Conservation (phyloP, 164 flowering plant species). For the Nymphaea colorata region DNA sequence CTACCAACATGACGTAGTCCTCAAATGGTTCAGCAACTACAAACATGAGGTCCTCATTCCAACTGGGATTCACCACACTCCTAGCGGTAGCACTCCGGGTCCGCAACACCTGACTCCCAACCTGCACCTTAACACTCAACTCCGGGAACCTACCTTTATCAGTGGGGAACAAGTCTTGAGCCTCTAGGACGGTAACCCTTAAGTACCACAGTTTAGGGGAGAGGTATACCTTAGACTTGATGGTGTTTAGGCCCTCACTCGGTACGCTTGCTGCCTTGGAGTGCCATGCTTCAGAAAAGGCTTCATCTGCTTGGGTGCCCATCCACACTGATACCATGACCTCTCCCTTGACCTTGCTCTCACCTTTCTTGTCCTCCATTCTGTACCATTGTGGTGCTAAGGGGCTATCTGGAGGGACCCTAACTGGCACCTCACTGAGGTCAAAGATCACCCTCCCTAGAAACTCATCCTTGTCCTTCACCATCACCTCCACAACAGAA, state of each 20-base stretch:
- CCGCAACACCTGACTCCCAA: constrained; percentile 19
- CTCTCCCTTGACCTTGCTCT: constrained; percentile 55
- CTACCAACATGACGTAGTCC: constrained; percentile 30
- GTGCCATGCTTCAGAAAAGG: constrained; percentile 81
- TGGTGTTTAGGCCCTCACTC: constrained; percentile 14
- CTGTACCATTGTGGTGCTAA: constrained; percentile 81
- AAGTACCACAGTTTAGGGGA: constrained; percentile 27
- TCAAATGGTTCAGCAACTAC: constrained; percentile 23
- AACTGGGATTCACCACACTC: constrained; percentile 20
- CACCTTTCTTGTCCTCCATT: constrained; percentile 54
- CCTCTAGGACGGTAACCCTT: constrained; percentile 20
- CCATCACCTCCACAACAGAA: constrained; percentile 51
- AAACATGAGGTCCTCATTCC: constrained; percentile 68
- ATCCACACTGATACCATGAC: constrained; percentile 84
- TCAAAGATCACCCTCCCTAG: constrained; percentile 60
- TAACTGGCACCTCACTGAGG: constrained; percentile 54
- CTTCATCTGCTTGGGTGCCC: constrained; percentile 91
- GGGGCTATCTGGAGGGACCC: constrained; percentile 83
- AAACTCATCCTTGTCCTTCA: constrained; percentile 67
- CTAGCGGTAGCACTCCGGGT: constrained; percentile 12
- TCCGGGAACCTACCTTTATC: constrained; percentile 20
- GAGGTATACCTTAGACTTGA: constrained; percentile 25
- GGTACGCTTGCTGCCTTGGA: constrained; percentile 31
- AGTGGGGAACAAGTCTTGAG: constrained; percentile 20
- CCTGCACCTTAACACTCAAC: constrained; percentile 18